Evolutionary conservation across 768 basidiomycete genomes (phyloP).

Genomic region (Cantharellus cinnabarinus): DNA sequence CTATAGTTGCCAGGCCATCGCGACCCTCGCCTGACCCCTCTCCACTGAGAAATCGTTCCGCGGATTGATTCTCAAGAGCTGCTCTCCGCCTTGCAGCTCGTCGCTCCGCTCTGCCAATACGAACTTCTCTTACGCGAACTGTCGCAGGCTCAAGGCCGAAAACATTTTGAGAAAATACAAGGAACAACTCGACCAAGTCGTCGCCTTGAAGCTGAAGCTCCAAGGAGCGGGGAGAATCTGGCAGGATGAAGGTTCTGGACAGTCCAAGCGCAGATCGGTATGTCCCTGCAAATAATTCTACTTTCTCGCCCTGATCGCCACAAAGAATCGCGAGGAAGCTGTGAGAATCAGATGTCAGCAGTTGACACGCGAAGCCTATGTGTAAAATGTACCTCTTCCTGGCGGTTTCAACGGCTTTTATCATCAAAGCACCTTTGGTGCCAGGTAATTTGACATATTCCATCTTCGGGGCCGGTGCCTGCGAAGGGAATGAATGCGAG

Average conservation of each 20-base stretch:
- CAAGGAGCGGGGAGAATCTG: conserved; percentile 71
- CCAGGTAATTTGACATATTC: conserved; percentile 87
- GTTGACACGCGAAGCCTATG: neutral
- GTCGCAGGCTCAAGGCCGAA: conserved; percentile 87
- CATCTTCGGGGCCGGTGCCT: conserved; percentile 57
- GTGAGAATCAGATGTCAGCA: neutral
- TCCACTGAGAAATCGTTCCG: neutral
- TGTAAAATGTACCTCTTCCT: conserved; percentile 47
- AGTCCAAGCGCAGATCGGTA: conserved; percentile 74
- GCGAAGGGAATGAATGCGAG: neutral
- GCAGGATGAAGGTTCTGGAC: conserved; percentile 83
- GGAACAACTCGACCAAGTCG: conserved; percentile 78
- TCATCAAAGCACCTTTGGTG: conserved; percentile 63
- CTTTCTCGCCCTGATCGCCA: conserved; percentile 81
- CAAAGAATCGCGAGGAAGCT: conserved; percentile 88
- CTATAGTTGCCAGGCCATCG: conserved; percentile 19
- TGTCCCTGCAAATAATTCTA: conserved; percentile 83
- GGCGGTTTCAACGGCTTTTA: conserved; percentile 75
- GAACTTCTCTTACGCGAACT: conserved; percentile 81
- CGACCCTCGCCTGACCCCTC: neutral
- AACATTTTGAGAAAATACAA: conserved; percentile 79
- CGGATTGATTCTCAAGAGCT: conserved; percentile 30
- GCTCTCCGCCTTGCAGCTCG: conserved; percentile 61
- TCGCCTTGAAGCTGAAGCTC: conserved; percentile 84
- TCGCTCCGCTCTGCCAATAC: conserved; percentile 74